Conservation (phyloP, 2,329 filamentous ascomycete species). For the Whalleya microplaca region DNA sequence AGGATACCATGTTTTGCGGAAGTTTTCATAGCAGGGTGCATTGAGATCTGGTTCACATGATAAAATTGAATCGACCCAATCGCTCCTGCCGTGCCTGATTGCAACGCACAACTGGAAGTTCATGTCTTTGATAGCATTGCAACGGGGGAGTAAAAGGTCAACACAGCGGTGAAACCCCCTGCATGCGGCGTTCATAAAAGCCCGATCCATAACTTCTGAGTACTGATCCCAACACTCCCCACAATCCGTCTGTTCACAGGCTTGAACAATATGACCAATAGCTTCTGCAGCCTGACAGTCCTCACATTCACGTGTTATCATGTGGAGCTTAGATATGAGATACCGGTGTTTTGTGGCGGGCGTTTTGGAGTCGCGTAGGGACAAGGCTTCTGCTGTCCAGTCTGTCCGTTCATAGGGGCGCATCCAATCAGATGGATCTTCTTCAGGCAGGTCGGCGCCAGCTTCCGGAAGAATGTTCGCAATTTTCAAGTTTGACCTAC, state of each 20-base stretch:
- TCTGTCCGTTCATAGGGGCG: too few species aligned
- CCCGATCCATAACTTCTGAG: not conserved
- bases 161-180: not conserved
- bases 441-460: too few species aligned
- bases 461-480: not conserved
- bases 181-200: not conserved
- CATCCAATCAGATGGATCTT: too few species aligned
- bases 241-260: not conserved
- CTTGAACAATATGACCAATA: not conserved
- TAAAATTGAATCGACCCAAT: not conserved
- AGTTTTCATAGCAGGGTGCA: not conserved
- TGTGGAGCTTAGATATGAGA: not conserved
- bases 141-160: not conserved
- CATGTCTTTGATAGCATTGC: too few species aligned
- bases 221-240: not conserved
- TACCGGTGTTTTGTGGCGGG: not conserved
- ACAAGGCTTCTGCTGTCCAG: not conserved
- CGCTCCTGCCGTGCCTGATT: not conserved
- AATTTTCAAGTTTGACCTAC: not conserved
- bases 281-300: not conserved
- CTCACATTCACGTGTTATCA: not conserved
- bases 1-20: too few species aligned
- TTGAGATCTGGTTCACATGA: not conserved
- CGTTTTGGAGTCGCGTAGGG: not conserved
- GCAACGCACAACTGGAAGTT: not conserved